Evolutionary conservation across 2,329 filamentous ascomycete genomes (phyloP).

Genomic region (Zymoseptoria pseudotritici): DNA sequence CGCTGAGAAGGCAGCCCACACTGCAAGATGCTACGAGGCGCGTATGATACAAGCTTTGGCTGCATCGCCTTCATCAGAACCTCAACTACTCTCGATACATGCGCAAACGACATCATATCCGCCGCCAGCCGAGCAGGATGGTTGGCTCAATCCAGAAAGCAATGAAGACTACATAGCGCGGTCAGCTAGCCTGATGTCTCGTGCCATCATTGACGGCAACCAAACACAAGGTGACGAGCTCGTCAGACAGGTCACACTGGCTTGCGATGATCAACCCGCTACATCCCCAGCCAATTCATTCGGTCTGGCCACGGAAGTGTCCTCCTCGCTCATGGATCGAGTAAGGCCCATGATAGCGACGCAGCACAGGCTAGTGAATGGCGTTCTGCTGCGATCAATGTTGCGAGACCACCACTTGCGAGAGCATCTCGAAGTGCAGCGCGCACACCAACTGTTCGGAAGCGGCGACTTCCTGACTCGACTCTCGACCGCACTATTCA

Average conservation of each 20-base stretch:
- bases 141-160: not conserved
- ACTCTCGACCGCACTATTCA: conserved; percentile 76
- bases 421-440: conserved; percentile 66
- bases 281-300: not conserved
- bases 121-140: not conserved
- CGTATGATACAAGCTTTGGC: not conserved
- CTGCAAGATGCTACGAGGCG: not conserved
- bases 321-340: conserved; percentile 11
- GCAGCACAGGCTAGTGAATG: conserved; percentile 71
- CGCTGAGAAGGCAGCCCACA: not conserved
- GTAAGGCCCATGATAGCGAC: conserved; percentile 56
- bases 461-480: conserved; percentile 77
- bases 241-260: not conserved
- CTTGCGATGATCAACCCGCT: not conserved
- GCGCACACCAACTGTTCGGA: conserved; percentile 73
- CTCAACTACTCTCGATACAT: not conserved
- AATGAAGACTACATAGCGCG: conserved; percentile 1
- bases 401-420: conserved; percentile 67
- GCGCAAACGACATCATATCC: not conserved
- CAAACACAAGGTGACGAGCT: not conserved
- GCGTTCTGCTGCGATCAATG: conserved; percentile 66
- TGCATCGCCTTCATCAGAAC: not conserved
- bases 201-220: not conserved
- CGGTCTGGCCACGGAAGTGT: not conserved
- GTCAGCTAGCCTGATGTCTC: conserved; percentile 6